Conservation (phyloP, 495 filamentous ascomycete genomes). For the Trichoderma virens region DNA sequence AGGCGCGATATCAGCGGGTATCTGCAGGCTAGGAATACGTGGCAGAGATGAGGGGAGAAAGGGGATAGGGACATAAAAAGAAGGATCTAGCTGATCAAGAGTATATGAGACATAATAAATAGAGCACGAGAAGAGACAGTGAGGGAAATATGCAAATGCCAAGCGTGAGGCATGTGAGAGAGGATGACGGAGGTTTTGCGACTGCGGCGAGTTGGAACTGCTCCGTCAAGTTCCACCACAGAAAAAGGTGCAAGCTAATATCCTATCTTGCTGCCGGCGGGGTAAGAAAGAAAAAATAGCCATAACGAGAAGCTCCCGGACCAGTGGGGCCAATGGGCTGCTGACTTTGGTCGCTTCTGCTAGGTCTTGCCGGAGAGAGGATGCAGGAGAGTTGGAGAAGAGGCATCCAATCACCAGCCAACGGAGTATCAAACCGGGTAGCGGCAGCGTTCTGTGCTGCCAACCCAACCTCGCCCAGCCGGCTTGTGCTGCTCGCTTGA, state of each 20-base stretch:
- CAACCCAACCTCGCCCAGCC: too few species aligned
- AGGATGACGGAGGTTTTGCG: neutral
- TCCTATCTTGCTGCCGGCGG: neutral
- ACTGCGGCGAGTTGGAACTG: neutral
- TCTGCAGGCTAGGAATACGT: neutral
- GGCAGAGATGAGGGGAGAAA: conserved; percentile 10
- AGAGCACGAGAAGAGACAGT: neutral
- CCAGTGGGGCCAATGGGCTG: neutral
- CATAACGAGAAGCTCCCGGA: neutral
- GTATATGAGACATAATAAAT: neutral
- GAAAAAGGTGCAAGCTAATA: neutral
- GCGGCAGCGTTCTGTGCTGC: too few species aligned
- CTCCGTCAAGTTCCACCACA: neutral
- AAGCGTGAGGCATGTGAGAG: neutral
- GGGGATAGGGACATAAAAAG: conserved; percentile 9
- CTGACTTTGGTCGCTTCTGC: neutral
- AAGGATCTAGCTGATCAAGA: neutral
- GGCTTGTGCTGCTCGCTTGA: neutral
- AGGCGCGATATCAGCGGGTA: neutral
- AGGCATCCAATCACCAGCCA: too few species aligned
- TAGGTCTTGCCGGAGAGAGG: neutral
- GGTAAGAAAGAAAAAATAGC: neutral
- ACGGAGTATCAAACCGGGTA: too few species aligned
- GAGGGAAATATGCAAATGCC: neutral
- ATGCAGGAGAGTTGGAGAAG: neutral